These are phyloP conservation scores for Pseudogymnoascus destructans DNA, from an alignment of 2,329 filamentous ascomycete species.

Conservation along the genomic window DNA sequence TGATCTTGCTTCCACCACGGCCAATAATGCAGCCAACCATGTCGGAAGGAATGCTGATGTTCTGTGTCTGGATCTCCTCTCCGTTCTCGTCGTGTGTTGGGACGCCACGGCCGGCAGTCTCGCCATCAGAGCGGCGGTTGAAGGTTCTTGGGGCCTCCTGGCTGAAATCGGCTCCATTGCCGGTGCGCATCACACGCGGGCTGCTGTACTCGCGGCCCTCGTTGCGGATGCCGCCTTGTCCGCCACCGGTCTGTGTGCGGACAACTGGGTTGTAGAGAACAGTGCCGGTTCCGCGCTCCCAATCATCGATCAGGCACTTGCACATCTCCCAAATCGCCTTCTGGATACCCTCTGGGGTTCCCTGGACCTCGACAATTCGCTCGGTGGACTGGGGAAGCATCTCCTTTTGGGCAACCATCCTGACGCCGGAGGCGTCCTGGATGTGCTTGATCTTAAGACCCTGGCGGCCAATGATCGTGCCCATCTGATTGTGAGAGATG, in stretches of 20 bases:
- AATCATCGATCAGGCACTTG: slow-evolving; percentile 95
- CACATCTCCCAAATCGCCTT: slow-evolving; percentile 97
- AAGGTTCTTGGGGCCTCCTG: slow-evolving; percentile 58
- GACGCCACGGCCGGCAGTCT: slow-evolving; percentile 65
- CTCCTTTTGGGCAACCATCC: slow-evolving; percentile 99
- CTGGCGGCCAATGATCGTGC: slow-evolving; percentile 93
- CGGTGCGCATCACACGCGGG: slow-evolving; percentile 79
- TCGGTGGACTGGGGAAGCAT: slow-evolving; percentile 99
- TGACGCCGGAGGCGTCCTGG: slow-evolving; percentile 88
- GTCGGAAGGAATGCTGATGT: slow-evolving; percentile 97
- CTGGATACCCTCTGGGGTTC: slow-evolving; percentile 87
- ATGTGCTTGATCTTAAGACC: slow-evolving; percentile 99
- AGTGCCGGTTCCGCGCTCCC: slow-evolving; percentile 92
- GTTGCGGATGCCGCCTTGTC: slow-evolving; percentile 26
- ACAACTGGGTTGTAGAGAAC: slow-evolving; percentile 96
- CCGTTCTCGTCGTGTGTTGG: slow-evolving; percentile 90
- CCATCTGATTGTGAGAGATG: slow-evolving; percentile 99
- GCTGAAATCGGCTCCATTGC: slow-evolving; percentile 95
- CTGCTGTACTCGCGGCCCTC: slow-evolving; percentile 42
- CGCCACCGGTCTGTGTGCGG: slow-evolving; percentile 58
- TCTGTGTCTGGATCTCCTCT: slow-evolving; percentile 95
- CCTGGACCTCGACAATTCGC: slow-evolving; percentile 92
- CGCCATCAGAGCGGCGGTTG: slow-evolving; percentile 70
- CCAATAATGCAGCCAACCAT: slow-evolving; percentile 99
- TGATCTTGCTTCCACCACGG: slow-evolving; percentile 89